These are phyloP conservation scores for Fusarium nelsonii DNA, from an alignment of 2,329 filamentous ascomycete genomes.

Conservation along the genomic window DNA sequence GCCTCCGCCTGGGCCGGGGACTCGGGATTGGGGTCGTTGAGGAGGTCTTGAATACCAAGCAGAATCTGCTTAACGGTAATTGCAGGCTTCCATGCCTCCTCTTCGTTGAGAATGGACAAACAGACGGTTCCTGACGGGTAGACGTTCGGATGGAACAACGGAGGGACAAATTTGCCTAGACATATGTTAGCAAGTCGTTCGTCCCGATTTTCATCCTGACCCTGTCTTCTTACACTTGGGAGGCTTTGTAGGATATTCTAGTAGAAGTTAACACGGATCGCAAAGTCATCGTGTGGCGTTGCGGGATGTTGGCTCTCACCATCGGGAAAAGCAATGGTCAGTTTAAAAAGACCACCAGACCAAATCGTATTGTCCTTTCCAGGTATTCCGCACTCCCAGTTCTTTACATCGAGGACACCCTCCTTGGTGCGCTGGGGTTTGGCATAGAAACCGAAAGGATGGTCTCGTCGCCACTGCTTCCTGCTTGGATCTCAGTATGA, in stretches of 20 bases:
- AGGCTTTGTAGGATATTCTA: constrained; percentile 98
- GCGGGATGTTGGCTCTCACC: constrained; percentile 65
- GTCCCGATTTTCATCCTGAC: not conserved
- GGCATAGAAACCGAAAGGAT: constrained; percentile 97
- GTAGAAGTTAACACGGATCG: constrained; percentile 29
- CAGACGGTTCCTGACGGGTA: constrained; percentile 98
- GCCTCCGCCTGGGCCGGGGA: constrained; percentile 97
- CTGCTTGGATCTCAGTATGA: constrained; percentile 60
- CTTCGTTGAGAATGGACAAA: constrained; percentile 96
- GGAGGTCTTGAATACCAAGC: constrained; percentile 92
- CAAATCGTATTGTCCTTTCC: constrained; percentile 97
- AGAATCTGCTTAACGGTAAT: constrained; percentile 99
- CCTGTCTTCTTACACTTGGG: constrained; percentile 83
- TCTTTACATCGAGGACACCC: constrained; percentile 90
- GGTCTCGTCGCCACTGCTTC: constrained; percentile 96
- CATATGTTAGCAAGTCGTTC: constrained; percentile 26
- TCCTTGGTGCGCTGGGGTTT: constrained; percentile 83
- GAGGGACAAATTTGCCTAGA: constrained; percentile 93
- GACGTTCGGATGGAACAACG: constrained; percentile 97
- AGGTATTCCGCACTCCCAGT: constrained; percentile 96
- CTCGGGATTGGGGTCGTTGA: constrained; percentile 97
- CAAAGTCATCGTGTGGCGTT: not conserved
- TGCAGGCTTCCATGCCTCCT: constrained; percentile 97
- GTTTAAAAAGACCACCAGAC: constrained; percentile 97
- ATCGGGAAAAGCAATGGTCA: constrained; percentile 92